Evolutionary conservation across 768 basidiomycete species (phyloP).

Genomic region (Mrakia blollopis): DNA sequence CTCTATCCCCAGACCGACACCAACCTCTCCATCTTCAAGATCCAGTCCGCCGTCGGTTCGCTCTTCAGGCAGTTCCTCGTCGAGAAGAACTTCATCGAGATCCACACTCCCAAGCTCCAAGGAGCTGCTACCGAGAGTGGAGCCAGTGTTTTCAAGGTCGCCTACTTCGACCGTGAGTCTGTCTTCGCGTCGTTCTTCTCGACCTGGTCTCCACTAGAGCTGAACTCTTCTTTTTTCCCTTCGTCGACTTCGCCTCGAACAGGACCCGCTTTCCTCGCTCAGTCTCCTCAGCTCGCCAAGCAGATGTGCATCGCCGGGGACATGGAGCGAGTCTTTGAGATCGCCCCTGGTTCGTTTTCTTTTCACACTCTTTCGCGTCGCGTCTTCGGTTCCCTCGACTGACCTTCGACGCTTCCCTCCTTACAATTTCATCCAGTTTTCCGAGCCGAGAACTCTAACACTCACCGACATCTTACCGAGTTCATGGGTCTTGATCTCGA

Average conservation of each 20-base stretch:
- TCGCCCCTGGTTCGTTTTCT: conserved; percentile 54
- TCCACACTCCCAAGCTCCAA: conserved; percentile 95
- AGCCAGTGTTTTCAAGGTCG: conserved; percentile 94
- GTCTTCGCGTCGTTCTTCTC: too few species aligned
- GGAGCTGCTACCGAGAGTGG: conserved; percentile 96
- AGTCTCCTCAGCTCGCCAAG: conserved; percentile 94
- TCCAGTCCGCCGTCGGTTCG: conserved; percentile 82
- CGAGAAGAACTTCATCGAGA: conserved; percentile 75
- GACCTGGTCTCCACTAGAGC: background rate
- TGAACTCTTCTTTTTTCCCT: background rate
- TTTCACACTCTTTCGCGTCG: background rate
- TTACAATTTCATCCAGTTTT: conserved; percentile 58
- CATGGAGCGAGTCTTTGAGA: conserved; percentile 97
- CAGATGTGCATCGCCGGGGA: conserved; percentile 99
- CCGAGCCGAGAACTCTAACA: conserved; percentile 92
- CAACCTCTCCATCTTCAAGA: conserved; percentile 89
- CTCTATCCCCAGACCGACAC: conserved; percentile 64
- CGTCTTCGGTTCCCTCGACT: background rate
- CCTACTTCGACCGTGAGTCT: conserved; percentile 86
- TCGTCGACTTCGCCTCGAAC: background rate
- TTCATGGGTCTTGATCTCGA: conserved; percentile 98
- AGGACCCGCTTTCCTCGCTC: conserved; percentile 89
- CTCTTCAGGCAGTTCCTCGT: conserved; percentile 80
- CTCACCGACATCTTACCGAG: conserved; percentile 96
- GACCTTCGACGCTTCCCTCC: background rate